These are phyloP conservation scores for Candida ovalis DNA, from an alignment of 805 yeast genomes.

Conservation along the genomic window DNA sequence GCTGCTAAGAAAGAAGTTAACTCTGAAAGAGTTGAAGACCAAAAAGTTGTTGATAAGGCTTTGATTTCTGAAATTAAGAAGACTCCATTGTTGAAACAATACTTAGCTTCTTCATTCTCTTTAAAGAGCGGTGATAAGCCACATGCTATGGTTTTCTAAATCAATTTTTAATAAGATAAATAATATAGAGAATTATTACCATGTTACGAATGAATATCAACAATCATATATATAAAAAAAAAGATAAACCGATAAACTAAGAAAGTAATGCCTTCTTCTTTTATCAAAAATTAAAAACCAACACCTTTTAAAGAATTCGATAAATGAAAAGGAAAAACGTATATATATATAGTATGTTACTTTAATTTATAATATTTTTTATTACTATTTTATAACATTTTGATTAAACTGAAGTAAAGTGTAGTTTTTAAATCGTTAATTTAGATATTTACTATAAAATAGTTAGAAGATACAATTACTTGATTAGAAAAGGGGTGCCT, in stretches of 20 bases:
- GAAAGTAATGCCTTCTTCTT: background rate
- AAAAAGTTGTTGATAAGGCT: conserved; percentile 91
- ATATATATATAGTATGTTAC: conserved; percentile 1
- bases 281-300: background rate
- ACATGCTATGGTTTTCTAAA: conserved; percentile 94
- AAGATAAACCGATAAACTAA: background rate
- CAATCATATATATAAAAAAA: background rate
- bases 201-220: conserved; percentile 2
- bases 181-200: background rate
- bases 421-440: background rate
- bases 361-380: conserved; percentile 1
- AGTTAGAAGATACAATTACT: too few relatives aligned
- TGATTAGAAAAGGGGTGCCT: too few relatives aligned
- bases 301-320: background rate
- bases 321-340: background rate
- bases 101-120: conserved; percentile 93
- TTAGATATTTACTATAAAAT: too few relatives aligned
- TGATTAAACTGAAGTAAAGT: background rate
- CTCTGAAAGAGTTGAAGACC: conserved; percentile 95
- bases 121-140: conserved; percentile 98
- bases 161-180: background rate
- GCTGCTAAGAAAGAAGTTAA: conserved; percentile 81
- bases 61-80: conserved; percentile 92
- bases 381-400: conserved; percentile 1
- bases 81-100: conserved; percentile 95